phyloP scores from a whole-genome alignment of 1,139 yeast genomes.

The Taphrina pruni region DNA sequence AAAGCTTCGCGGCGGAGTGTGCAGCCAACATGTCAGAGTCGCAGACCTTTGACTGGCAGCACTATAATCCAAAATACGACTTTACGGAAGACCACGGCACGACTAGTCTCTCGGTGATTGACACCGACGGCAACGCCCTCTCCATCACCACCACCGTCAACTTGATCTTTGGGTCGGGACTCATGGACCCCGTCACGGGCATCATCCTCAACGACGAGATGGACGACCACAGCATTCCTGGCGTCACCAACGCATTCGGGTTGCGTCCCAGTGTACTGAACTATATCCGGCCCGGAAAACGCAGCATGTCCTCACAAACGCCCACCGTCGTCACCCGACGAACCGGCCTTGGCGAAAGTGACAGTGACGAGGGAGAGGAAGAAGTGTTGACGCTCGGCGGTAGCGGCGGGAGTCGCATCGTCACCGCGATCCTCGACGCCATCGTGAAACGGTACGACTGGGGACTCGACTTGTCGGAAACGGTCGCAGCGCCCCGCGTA shows the following conservation, averaged over 20 bases:
- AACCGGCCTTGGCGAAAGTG: too few species aligned
- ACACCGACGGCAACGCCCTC: conserved; percentile 65
- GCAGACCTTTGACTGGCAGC: conserved; percentile 68
- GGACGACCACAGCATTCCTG: conserved; percentile 84
- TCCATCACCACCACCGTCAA: conserved; percentile 89
- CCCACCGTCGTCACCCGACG: conserved; percentile 74
- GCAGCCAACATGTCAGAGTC: conserved; percentile 59
- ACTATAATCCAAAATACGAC: conserved; percentile 67
- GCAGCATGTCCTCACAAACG: conserved; percentile 84
- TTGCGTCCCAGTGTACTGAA: conserved; percentile 81
- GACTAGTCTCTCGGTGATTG: conserved; percentile 42
- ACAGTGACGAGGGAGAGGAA: too few species aligned
- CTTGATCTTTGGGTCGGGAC: conserved; percentile 77
- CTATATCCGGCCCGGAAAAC: conserved; percentile 70
- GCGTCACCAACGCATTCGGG: conserved; percentile 72
- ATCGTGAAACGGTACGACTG: conserved; percentile 69
- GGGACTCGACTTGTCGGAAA: conserved; percentile 64
- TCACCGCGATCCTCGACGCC: conserved; percentile 84
- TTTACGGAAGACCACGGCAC: conserved; percentile 39
- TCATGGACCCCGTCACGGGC: conserved; percentile 83
- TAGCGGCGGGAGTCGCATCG: conserved; percentile 90
- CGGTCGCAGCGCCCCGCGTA: conserved; percentile 76
- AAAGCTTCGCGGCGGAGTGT: conserved; percentile 65
- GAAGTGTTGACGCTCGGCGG: conserved; percentile 80
- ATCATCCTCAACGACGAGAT: conserved; percentile 84